Evolutionary conservation across 2,329 filamentous ascomycete species (phyloP), one percentile per base, ranked within the genome.

Genomic region (Rutstroemia sydowiana): DNA sequence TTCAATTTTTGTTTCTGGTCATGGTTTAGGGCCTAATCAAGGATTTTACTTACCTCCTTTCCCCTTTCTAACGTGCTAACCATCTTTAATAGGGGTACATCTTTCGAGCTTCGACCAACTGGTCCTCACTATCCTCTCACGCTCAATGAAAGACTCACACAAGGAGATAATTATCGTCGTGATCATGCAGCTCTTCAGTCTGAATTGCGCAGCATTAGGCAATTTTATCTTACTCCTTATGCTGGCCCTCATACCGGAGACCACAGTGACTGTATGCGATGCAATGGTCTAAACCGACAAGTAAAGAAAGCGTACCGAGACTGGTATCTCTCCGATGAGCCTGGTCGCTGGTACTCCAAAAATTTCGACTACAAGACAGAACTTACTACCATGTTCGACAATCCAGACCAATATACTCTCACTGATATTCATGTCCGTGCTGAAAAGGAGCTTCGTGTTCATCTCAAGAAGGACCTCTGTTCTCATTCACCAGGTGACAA

Each of bases 311-410:
- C 62, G n/a, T 65, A 59, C 48, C 51, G 57, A 37, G 53, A 59
- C 21, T 65, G 59, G 55, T 66, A 65, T 51, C 52, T 63, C 1
- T 55, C 57, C 2, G 26, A 57, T 13, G 56, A 60, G 7, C 56
- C 58, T 10, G 53, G 55, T 30, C 45, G 55, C 13, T 65, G 62
- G 62, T 56, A 58, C 18, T 48, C 48, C 2, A 49, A 56, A 8
- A 20, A 57, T 11, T 43, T 41, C 13, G 36, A 56, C 11, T 63
- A 63, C 26, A 53, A 48, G 28, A 50, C 50, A 1, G 56, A 60
- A 16, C 46, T 66, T 2, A 40, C 55, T 16, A 49, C 42, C 14
- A 59, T 54, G 45, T 63, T 65, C 21, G 55, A 60, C 10, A 42
- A 59, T 23, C 49, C 57, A 30, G 34, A 37, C 31, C 52, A 37